Base-by-base conservation (phyloP, 1,139 yeast species). In the Blastobotrys raffinosifermentans region DNA sequence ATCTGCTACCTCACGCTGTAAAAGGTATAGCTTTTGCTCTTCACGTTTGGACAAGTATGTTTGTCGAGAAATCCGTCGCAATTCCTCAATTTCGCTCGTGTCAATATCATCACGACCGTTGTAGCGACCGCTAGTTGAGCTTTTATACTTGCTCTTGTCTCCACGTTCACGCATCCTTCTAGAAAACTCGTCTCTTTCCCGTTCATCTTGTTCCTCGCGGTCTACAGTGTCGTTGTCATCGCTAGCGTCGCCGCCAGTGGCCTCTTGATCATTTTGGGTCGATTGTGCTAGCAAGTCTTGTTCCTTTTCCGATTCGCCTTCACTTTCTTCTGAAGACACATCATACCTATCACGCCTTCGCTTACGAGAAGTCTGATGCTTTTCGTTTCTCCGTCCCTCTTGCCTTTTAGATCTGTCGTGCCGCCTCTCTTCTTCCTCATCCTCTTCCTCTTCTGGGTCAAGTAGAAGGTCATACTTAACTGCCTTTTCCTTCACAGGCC, bases 11-110 rank as follows among this genome's bases (percentile, higher is more conserved):
- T 79, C 80, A 34, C 64, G 63, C 38, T 67, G 63, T 16, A 80
- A 52, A 13, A 72, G 51, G 4, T 60, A 50, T 22, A 71, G 53
- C 46, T 69, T 64, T 44, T 67, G 68, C 39, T 66, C 65, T 44
- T 73, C 79, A 38, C 80, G 61, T 39, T 64, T 64, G 3, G 66
- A 57, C 19, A 75, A 57, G 40, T 74, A 74, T 19, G 59, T 53
- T 44, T 72, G 76, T 33, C 80, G 60, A 0, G 80, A 73, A 9
- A 70, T 51, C 18, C 58, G 49, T 29, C 80, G 58, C 20, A 75
- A 57, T 25, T 53, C 54, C 4, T 51, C 48, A 18, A 61, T 45
- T 26, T 57, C 60, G 7, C 46, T 48, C 9, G 21, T 19, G 14
- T 25, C 14, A 7, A 6, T 14, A 20, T 20, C 23, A 20, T 20